Base-by-base conservation (phyloP, 2,329 filamentous ascomycete species). In the Fusarium napiforme region DNA sequence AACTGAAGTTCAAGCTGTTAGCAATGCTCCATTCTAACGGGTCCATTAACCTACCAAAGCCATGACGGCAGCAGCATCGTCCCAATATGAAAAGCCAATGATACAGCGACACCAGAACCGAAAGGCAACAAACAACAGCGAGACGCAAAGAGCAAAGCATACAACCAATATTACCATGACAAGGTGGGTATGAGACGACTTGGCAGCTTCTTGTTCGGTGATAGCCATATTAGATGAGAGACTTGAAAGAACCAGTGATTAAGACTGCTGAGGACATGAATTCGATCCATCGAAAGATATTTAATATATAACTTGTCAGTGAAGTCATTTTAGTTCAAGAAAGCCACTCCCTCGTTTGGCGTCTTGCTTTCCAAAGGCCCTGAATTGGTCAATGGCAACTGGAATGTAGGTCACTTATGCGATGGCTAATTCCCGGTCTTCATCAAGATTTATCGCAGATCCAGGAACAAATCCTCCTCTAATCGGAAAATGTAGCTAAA, bases 41-140 rank as follows among this genome's bases (percentile, higher is more conserved):
- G 15, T 18, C 21, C 10, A 8, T 32, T 21, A n/a, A 28, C 61
- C 28, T 57, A 69, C 74, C 57, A 64, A 21, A 34, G 71, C 39
- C 21, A 64, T 39, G 1, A 64, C 40, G 6, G 74, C 61, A n/a
- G 67, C 64, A 9, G 37, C n/a, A 12, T 76, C 74, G 23, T 76
- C 74, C 30, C 62, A 52, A 0, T 69, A 70, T 21, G 63, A 28
- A 5, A 52, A 7, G 1, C 50, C 52, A 9, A 53, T 71, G 1
- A 39, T 19, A 14, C 23, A 28, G 7, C 74, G 74, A 55, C 60
- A 75, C 58, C 58, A 60, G 1, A 75, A 12, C 9, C 74, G 61
- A 50, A 76, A 30, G 1, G 11, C 49, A 12, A 76, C 50, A 39
- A 71, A 60, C 10, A 66, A 14, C 12, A 60, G 10, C 1, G 65